A percentile compares a stretch with the other conserved stretches of the same genome.
These are phyloP conservation scores for Solanum medicagineum DNA, from an alignment of 257 asterid genomes.

Conservation along the genomic window DNA sequence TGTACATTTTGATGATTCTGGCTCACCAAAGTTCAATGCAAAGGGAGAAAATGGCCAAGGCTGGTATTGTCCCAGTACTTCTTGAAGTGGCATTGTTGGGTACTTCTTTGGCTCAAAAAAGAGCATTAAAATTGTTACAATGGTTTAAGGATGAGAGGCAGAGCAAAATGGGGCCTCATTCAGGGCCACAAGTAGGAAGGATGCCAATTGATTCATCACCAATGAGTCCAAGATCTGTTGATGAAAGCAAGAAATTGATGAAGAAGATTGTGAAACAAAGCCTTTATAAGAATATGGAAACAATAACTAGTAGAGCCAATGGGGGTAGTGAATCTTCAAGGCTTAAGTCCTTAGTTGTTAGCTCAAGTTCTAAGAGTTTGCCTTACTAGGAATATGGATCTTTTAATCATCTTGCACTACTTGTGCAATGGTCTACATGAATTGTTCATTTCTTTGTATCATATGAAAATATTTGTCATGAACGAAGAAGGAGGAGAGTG, in stretches of 20 bases:
- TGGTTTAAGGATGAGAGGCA: conserved; percentile 86
- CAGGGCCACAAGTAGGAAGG: conserved; percentile 75
- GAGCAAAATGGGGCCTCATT: conserved; percentile 59
- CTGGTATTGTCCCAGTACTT: conserved; percentile 72
- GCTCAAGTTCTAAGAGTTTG: conserved; percentile 86
- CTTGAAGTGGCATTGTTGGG: conserved; percentile 80
- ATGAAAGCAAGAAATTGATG: conserved; percentile 60
- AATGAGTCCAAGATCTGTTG: conserved; percentile 15
- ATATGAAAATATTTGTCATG: neutral
- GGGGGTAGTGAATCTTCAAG: conserved; percentile 38
- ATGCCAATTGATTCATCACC: conserved; percentile 31
- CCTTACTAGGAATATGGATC: conserved; percentile 26
- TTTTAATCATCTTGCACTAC: neutral
- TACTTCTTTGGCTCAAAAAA: conserved; percentile 68
- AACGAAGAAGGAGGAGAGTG: neutral
- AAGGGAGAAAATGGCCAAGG: conserved; percentile 69
- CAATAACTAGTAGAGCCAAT: conserved; percentile 59
- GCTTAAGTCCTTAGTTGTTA: conserved; percentile 48
- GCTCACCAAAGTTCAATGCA: conserved; percentile 74
- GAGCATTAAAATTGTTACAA: conserved; percentile 70
- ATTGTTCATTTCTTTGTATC: neutral
- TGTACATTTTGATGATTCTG: conserved; percentile 70
- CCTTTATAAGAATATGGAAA: conserved; percentile 61
- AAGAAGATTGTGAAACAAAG: conserved; percentile 72
- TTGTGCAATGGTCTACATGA: neutral